Evolutionary conservation across 495 filamentous ascomycete species (phyloP).

Genomic region (Aspergillus bertholletiae): DNA sequence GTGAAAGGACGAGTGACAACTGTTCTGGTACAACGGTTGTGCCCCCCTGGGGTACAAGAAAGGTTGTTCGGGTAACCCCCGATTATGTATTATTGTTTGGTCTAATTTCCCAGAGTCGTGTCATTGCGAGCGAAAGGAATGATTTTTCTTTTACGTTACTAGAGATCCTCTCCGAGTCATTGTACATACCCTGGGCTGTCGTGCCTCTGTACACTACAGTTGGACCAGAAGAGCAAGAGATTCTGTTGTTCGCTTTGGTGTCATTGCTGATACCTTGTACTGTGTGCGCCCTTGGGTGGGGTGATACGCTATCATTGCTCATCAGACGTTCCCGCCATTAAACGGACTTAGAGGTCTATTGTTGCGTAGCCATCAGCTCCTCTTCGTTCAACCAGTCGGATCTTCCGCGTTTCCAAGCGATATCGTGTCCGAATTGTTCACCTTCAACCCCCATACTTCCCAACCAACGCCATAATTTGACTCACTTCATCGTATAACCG

Average conservation of each 20-base stretch:
- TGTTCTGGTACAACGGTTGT: conserved; percentile 31
- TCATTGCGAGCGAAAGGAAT: conserved; percentile 48
- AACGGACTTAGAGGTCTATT: neutral
- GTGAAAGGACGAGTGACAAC: conserved; percentile 28
- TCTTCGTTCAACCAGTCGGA: neutral
- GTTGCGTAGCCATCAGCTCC: neutral
- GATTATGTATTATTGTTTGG: conserved; percentile 51
- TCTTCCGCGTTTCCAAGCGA: neutral
- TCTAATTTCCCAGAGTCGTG: conserved; percentile 44
- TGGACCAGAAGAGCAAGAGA: conserved; percentile 46
- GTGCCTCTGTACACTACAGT: conserved; percentile 46
- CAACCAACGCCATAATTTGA: conserved; percentile 33
- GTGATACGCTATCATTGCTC: conserved; percentile 11
- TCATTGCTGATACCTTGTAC: conserved; percentile 18
- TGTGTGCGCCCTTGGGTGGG: conserved; percentile 6
- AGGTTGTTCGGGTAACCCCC: conserved; percentile 34
- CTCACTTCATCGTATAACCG: conserved; percentile 25
- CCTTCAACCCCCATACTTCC: conserved; percentile 22
- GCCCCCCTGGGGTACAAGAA: conserved; percentile 40
- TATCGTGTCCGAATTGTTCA: neutral
- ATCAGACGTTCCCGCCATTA: conserved; percentile 13
- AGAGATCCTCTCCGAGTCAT: conserved; percentile 44
- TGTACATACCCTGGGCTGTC: conserved; percentile 50
- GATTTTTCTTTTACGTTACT: conserved; percentile 39
- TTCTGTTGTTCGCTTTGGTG: conserved; percentile 38